Evolutionary conservation across 345 rosid species (phyloP).

Genomic region (Syzygium aqueum): DNA sequence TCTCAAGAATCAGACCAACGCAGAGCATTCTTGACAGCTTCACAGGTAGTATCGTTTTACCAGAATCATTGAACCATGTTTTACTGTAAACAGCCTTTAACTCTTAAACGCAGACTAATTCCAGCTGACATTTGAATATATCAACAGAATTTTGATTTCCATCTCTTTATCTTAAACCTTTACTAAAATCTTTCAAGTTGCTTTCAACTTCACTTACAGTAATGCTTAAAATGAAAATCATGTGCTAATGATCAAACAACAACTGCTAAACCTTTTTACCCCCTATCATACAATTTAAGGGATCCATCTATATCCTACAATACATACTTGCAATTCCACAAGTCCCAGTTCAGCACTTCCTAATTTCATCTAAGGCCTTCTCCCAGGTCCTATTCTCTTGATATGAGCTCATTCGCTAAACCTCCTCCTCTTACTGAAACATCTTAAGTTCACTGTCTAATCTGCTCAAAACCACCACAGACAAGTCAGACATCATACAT

Average conservation of each 20-base stretch:
- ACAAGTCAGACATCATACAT: not conserved
- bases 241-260: not conserved
- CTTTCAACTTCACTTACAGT: not conserved
- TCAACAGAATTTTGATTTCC: not conserved
- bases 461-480: not conserved
- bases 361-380: not conserved
- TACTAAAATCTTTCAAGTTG: not conserved
- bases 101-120: not conserved
- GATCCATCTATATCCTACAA: not conserved
- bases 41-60: not conserved
- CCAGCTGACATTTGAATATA: not conserved
- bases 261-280: not conserved
- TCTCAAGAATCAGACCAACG: not conserved
- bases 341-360: not conserved
- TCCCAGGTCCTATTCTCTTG: not conserved
- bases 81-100: not conserved
- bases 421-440: not conserved
- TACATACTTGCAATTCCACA: not conserved
- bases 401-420: not conserved
- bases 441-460: not conserved
- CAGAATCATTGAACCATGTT: not conserved
- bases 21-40: not conserved
- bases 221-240: not conserved
- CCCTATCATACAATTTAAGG: not conserved
- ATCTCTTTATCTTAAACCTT: not conserved